Evolutionary conservation across 2,329 filamentous ascomycete species (phyloP).

Genomic region (Lasiodiplodia citricola): DNA sequence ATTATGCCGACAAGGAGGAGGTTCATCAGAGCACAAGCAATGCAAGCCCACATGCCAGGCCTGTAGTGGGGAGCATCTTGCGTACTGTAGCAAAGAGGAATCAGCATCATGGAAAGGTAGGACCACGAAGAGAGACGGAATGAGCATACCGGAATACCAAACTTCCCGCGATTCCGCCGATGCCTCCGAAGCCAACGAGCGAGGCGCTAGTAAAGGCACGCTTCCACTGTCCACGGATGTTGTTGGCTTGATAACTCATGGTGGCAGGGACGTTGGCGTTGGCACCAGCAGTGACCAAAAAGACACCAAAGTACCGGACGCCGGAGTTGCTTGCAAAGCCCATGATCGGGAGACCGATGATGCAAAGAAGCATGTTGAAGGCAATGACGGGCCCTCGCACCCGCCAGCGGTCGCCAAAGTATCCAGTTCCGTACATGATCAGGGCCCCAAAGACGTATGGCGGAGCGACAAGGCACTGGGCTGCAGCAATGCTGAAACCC

Average conservation of each 20-base stretch:
- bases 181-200: constrained; percentile 75
- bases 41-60: constrained; percentile 46
- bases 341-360: constrained; percentile 75
- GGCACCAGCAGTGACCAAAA: constrained; percentile 75
- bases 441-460: constrained; percentile 45
- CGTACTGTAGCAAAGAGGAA: constrained; percentile 29
- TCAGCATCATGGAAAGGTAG: not conserved
- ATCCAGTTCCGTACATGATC: constrained; percentile 59
- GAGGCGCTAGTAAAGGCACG: constrained; percentile 78
- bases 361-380: constrained; percentile 67
- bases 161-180: constrained; percentile 78
- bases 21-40: constrained; percentile 44
- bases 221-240: constrained; percentile 89
- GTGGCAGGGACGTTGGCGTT: constrained; percentile 78
- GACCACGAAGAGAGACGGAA: not conserved
- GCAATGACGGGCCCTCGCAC: constrained; percentile 70
- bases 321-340: constrained; percentile 64
- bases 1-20: constrained; percentile 42
- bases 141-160: constrained; percentile 64
- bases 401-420: constrained; percentile 69
- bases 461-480: constrained; percentile 72
- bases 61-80: constrained; percentile 45
- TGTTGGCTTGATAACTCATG: constrained; percentile 85
- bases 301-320: constrained; percentile 75
- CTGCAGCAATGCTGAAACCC: constrained; percentile 66